Percentiles rank a stretch among this genome's conserved stretches.
These are phyloP conservation scores for Lyophyllum semitale DNA, from an alignment of 768 basidiomycete species.

Conservation along the genomic window DNA sequence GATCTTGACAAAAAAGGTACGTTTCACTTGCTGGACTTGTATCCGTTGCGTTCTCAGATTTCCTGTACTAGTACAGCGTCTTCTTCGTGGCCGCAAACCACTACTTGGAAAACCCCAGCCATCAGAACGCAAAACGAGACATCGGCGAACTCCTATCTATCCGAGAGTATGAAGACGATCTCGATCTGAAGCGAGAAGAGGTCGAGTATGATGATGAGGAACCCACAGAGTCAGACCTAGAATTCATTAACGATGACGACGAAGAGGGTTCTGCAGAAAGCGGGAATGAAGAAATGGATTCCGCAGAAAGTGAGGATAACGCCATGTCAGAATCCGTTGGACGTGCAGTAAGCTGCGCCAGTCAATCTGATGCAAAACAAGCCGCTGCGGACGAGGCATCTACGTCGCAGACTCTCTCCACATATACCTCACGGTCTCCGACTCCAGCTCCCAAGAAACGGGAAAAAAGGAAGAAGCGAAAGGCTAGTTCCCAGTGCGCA, in stretches of 20 bases:
- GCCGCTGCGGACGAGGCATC: background rate
- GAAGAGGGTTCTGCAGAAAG: background rate
- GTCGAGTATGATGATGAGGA: background rate
- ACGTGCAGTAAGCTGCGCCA: no score
- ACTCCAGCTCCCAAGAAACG: background rate
- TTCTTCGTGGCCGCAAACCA: conserved; percentile 4
- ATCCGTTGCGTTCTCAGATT: background rate
- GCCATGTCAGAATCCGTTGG: background rate
- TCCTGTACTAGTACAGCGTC: background rate
- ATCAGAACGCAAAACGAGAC: conserved; percentile 6
- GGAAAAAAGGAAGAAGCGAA: background rate
- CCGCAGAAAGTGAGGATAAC: no score
- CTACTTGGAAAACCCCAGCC: conserved; percentile 3
- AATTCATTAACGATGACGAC: background rate
- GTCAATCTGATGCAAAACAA: background rate
- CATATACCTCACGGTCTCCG: background rate
- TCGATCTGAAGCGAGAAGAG: background rate
- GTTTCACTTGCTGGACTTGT: background rate
- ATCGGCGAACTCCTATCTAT: conserved; percentile 1
- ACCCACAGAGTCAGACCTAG: background rate
- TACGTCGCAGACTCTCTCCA: background rate
- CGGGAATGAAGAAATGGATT: background rate
- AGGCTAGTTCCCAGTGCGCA: background rate
- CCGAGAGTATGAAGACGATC: conserved; percentile 6
- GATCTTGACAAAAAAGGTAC: background rate